Evolutionary conservation across 495 filamentous ascomycete species (phyloP), one percentile per base, ranked within the genome.

Genomic region (Xanthoparmelia taractica): DNA sequence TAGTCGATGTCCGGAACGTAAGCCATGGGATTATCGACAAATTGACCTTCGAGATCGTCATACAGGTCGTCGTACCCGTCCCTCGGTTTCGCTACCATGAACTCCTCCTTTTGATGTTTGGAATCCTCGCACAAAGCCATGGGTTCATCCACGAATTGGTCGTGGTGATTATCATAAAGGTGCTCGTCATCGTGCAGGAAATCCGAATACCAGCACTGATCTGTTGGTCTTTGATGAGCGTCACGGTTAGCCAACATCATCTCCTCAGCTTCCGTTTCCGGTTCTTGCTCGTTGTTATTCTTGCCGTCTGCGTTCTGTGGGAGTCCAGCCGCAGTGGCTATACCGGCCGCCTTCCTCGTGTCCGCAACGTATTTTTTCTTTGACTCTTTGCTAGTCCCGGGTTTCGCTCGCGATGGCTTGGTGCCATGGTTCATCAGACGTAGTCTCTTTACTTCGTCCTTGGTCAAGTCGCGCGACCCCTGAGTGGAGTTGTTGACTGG

Each of bases 391-490:
- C 27, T 18, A 4, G 50, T 54, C 4, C 50, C 50, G 1, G 2
- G 1, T 17, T 54, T 54, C 6, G 50, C 27, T 2, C 50, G 27
- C 15, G 1, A 27, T 10, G 50, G 50, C 29, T 54, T 54, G 5
- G 50, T 20, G 5, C 50, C 50, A 10, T 6, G 7, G 6, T 54
- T 54, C 17, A 8, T 2, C 0, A 54, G 29, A 6, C 50, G 27
- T 3, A 54, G 0, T 7, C 10, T 54, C 18, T 4, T 6, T 0
- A 60, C 31, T 11, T 63, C 50, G 8, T 36, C 40, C 4, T 33
- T 31, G 8, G 48, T 63, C 37, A 63, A 7, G 11, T 56, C 52
- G 2, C 55, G 50, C 25, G 50, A 63, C 0, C 60, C 60, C 2
- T 17, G 50, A 5, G 60, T 63, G 3, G 38, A 38, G 12, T 63